A percentile compares a stretch with the other conserved stretches of the same genome.
These are phyloP conservation scores for Phytophthora cryptogea DNA, from an alignment of 352 stramenopile genomes.

Conservation along the genomic window DNA sequence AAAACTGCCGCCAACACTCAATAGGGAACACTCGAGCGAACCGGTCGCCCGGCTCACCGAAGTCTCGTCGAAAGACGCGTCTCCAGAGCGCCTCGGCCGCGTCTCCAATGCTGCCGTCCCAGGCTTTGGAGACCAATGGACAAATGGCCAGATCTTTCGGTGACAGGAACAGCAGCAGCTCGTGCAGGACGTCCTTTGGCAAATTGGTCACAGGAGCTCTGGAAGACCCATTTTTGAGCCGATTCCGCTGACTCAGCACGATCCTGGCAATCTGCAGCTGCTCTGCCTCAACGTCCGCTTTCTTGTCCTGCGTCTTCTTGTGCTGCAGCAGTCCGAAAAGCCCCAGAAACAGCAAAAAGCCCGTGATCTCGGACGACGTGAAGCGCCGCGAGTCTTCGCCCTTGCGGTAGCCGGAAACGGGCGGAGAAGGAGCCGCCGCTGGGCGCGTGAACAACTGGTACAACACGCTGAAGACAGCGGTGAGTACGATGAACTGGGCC, in stretches of 20 bases:
- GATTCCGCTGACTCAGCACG: constrained; percentile 14
- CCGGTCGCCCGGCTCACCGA: constrained; percentile 48
- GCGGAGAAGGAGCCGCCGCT: constrained; percentile 4
- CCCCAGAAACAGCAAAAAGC: constrained; percentile 59
- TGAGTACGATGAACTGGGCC: constrained; percentile 65
- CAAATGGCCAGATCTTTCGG: constrained; percentile 51
- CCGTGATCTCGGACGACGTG: constrained; percentile 60
- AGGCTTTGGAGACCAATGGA: constrained; percentile 48
- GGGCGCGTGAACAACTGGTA: constrained; percentile 52
- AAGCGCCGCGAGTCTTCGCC: constrained; percentile 41
- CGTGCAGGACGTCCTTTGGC: constrained; percentile 48
- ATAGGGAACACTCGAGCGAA: constrained; percentile 59
- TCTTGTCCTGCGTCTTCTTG: constrained; percentile 46
- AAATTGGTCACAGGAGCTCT: constrained; percentile 27
- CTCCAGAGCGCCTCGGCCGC: constrained; percentile 50
- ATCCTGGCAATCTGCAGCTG: constrained; percentile 31
- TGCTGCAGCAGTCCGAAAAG: constrained; percentile 66
- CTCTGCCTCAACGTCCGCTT: constrained; percentile 16
- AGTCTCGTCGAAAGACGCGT: constrained; percentile 58
- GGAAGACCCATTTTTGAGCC: constrained; percentile 9
- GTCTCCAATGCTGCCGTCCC: constrained; percentile 40
- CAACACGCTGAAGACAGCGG: constrained; percentile 53
- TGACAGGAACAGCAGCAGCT: constrained; percentile 59
- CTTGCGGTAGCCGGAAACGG: constrained; percentile 24
- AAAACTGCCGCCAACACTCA: constrained; percentile 68